Conservation (phyloP, 768 basidiomycete genomes). For the Termitomyces sp. region DNA sequence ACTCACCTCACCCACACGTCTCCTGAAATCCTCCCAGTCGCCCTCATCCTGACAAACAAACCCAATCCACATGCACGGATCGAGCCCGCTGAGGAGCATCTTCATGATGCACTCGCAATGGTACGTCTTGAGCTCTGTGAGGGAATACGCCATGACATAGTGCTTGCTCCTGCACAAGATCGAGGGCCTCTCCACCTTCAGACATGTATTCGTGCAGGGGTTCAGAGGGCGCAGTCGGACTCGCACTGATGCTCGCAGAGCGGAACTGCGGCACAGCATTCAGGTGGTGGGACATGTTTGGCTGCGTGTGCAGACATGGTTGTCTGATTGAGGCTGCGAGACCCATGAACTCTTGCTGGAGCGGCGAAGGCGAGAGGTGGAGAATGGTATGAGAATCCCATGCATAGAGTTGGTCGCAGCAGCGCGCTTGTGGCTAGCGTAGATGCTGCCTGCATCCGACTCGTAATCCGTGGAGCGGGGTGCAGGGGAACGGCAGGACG, state of each 20-base stretch:
- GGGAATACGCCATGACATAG: conserved; percentile 68
- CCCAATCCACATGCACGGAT: conserved; percentile 96
- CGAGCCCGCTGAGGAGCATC: conserved; percentile 86
- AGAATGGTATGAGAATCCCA: conserved; percentile 54
- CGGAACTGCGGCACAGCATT: conserved; percentile 11
- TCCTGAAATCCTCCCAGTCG: conserved; percentile 83
- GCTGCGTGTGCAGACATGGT: background rate
- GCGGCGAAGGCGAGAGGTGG: conserved; percentile 59
- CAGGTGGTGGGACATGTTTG: too few relatives aligned
- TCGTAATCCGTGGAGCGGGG: conserved; percentile 19
- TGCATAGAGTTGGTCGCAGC: conserved; percentile 41
- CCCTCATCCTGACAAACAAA: conserved; percentile 79
- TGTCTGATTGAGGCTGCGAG: too few relatives aligned
- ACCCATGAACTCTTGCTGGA: conserved; percentile 61
- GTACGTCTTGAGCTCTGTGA: conserved; percentile 77
- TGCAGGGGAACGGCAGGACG: conserved; percentile 73
- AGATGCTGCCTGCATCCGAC: conserved; percentile 15
- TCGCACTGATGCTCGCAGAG: conserved; percentile 19
- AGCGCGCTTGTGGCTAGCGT: conserved; percentile 13
- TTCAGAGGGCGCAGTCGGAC: conserved; percentile 13
- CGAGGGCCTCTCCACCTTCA: conserved; percentile 23
- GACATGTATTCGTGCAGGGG: conserved; percentile 15
- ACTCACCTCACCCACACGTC: conserved; percentile 66
- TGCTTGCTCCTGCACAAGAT: conserved; percentile 50
- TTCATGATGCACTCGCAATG: conserved; percentile 96